Evolutionary conservation across 1,284 basidiomycete species (phyloP), one percentile per base, ranked within the genome.

Genomic region (Fereydounia khargensis): DNA sequence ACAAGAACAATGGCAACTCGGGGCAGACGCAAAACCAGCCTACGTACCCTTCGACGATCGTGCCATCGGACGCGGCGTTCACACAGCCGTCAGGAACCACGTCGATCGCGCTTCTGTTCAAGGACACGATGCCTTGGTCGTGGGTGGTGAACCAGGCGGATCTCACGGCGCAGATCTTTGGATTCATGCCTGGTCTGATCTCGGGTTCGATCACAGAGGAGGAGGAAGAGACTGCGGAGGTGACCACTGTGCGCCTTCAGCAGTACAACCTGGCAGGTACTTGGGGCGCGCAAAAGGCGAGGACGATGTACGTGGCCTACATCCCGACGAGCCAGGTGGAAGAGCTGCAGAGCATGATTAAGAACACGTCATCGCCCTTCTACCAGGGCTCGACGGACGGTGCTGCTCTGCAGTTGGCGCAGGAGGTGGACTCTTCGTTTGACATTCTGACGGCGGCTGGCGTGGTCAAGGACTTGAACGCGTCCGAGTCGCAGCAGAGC

Each of bases 131-230:
- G 48, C 42, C 54, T 16, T 74, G 72, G 72, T 42, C 39, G n/a
- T 68, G 62, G 58, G 45, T 74, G 21, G 61, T 60, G 14, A 42
- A 38, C 20, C 68, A 70, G 43, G 55, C 70, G 14, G 68, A 59
- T 20, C 55, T 72, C 8, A 68, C 68, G 13, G 68, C 70, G 6
- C 72, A 74, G 46, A 58, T 74, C 44, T 71, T 74, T 50, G 68
- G 61, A 10, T 73, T 68, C 27, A 66, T 74, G 65, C 72, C 72
- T 6, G 41, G 32, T n/a, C 43, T 74, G 8, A 46, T 74, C 6
- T 51, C 61, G 21, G 25, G 45, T 16, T 46, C 57, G 6, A 42
- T 65, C 16, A 47, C 46, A 6, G 20, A 58, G 10, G 48, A 48
- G 1, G 50, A 48, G 7, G 20, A 58, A 9, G 51, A 47, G 1